Percentiles rank a stretch among this genome's conserved stretches.
phyloP scores from a whole-genome alignment of 2,329 filamentous ascomycete species.

The Diaporthe helianthi region DNA sequence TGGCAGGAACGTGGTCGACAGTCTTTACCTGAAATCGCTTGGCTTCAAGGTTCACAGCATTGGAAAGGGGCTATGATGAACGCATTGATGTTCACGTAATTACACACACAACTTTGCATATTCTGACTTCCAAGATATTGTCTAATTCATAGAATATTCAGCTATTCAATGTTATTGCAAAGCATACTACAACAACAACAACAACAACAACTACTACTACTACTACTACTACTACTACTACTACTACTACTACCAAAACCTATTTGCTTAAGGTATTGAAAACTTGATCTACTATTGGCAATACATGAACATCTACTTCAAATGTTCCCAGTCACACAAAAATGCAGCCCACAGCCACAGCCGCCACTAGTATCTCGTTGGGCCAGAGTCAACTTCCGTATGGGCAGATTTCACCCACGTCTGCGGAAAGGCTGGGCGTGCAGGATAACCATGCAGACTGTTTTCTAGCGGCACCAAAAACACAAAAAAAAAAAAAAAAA shows the following conservation, averaged over 20 bases:
- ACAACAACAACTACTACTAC: no score
- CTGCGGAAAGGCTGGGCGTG: background rate
- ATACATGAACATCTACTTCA: background rate
- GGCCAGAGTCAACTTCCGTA: background rate
- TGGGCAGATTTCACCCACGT: background rate
- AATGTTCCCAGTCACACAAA: background rate
- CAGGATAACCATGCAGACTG: background rate
- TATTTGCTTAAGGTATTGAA: background rate
- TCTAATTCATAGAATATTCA: background rate
- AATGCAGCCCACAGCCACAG: background rate
- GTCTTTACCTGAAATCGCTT: constrained; percentile 29
- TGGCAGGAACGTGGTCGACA: constrained; percentile 33
- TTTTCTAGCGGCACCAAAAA: background rate
- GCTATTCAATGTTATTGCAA: background rate
- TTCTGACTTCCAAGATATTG: background rate
- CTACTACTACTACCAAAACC: no score
- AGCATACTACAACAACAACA: background rate
- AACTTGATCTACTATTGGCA: no score
- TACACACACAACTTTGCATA: background rate
- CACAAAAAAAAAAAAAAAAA: no score
- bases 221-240: no score
- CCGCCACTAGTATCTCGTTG: background rate
- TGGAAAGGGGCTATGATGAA: constrained; percentile 28
- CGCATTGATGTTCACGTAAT: background rate
- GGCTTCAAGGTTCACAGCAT: constrained; percentile 36